phyloP scores from a whole-genome alignment of 306 rosid genomes.

The Aeschynomene evenia region DNA sequence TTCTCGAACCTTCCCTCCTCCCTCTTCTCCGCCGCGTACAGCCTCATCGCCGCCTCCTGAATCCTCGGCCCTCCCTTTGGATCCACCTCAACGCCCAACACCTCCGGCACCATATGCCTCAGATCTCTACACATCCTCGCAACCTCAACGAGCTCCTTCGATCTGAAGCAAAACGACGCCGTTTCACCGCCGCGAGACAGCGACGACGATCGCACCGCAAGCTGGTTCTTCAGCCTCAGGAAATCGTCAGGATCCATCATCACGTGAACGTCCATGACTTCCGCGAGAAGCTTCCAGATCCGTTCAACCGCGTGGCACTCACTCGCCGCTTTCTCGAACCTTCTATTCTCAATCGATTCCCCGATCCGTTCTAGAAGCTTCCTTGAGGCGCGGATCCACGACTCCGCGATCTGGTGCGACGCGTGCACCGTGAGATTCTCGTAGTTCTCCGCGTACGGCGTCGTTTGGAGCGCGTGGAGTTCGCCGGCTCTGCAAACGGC shows the following conservation, averaged over 20 bases:
- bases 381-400: conserved; percentile 54
- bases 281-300: conserved; percentile 81
- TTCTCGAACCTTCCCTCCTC: conserved; percentile 36
- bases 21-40: conserved; percentile 49
- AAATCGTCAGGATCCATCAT: conserved; percentile 90
- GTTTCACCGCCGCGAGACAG: conserved; percentile 36
- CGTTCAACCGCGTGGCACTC: conserved; percentile 67
- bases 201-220: conserved; percentile 33
- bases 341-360: conserved; percentile 28
- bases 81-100: conserved; percentile 76
- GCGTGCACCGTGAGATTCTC: conserved; percentile 70
- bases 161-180: conserved; percentile 73
- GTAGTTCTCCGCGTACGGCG: conserved; percentile 53
- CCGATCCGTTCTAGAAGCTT: conserved; percentile 55
- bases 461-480: conserved; percentile 46
- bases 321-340: conserved; percentile 49
- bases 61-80: conserved; percentile 89
- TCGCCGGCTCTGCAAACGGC: conserved; percentile 61
- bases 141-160: conserved; percentile 59
- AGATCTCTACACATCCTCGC: conserved; percentile 63
- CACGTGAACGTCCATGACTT: conserved; percentile 70
- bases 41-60: conserved; percentile 87
- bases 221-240: conserved; percentile 58
- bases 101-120: conserved; percentile 69
- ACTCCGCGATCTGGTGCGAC: conserved; percentile 74